Conservation (phyloP, 2,329 filamentous ascomycete species). For the Allantophomopsis lycopodina region DNA sequence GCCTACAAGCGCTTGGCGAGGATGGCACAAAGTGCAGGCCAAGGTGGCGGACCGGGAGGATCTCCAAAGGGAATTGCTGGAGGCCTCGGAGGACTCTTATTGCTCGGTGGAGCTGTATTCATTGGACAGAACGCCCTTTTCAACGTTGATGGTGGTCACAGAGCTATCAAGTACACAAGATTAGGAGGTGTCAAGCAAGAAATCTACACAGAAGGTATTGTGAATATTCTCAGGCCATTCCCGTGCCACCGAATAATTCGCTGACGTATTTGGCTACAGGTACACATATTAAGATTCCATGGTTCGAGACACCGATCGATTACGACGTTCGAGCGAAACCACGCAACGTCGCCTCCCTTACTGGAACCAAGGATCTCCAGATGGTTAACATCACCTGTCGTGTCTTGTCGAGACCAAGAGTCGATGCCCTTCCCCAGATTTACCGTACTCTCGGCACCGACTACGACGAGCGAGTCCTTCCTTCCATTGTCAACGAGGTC, state of each 20-base stretch:
- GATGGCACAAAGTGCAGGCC: constrained; percentile 41
- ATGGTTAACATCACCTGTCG: constrained; percentile 99
- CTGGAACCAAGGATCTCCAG: constrained; percentile 96
- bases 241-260: background rate
- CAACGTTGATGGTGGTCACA: constrained; percentile 94
- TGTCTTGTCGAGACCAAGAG: constrained; percentile 83
- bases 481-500: constrained; percentile 97
- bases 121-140: constrained; percentile 46
- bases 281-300: constrained; percentile 87
- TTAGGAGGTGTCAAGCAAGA: constrained; percentile 88
- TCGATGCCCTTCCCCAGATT: constrained; percentile 87
- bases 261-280: constrained; percentile 31
- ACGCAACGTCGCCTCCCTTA: constrained; percentile 90
- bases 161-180: constrained; percentile 96
- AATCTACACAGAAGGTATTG: constrained; percentile 83
- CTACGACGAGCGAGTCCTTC: constrained; percentile 93
- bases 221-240: background rate
- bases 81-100: constrained; percentile 35
- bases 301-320: constrained; percentile 92
- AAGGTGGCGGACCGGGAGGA: constrained; percentile 25
- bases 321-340: constrained; percentile 98
- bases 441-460: constrained; percentile 91
- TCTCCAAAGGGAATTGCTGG: constrained; percentile 36
- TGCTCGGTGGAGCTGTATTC: constrained; percentile 38
- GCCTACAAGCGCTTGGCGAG: constrained; percentile 49